Conservation (phyloP, 2,329 filamentous ascomycete genomes). For the Sordariomycetes sp. region DNA sequence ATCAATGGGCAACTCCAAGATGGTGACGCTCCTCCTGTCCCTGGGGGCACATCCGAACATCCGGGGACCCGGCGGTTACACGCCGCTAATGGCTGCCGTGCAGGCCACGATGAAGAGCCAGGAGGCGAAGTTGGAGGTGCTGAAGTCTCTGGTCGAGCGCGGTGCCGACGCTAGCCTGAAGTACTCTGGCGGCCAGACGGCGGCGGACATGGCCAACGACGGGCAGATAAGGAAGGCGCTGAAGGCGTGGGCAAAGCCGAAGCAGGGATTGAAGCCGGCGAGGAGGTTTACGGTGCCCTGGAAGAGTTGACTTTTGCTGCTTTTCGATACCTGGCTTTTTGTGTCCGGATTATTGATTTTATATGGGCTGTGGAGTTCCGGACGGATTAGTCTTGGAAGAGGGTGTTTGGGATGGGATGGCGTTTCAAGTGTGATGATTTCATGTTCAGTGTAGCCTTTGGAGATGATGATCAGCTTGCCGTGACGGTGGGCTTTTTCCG, state of each 20-base stretch:
- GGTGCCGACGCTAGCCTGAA: conserved; percentile 11
- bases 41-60: conserved; percentile 12
- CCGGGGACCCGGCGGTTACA: conserved; percentile 9
- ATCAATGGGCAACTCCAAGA: conserved; percentile 14
- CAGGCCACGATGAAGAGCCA: conserved; percentile 10
- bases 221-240: background rate
- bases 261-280: background rate
- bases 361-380: too few relatives aligned
- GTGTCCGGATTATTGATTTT: too few relatives aligned
- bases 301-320: background rate
- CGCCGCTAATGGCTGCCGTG: conserved; percentile 13
- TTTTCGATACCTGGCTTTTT: background rate
- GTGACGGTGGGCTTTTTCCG: too few relatives aligned
- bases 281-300: background rate
- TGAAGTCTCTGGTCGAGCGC: conserved; percentile 10
- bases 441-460: too few relatives aligned
- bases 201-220: conserved; percentile 2
- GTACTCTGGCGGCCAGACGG: background rate
- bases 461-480: too few relatives aligned
- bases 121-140: conserved; percentile 11
- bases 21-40: conserved; percentile 12
- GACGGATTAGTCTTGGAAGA: too few relatives aligned
- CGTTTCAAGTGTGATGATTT: too few relatives aligned
- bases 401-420: too few relatives aligned
- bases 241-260: background rate